Evolutionary conservation across 257 asterid species (phyloP).

Genomic region (Catharanthus roseus): DNA sequence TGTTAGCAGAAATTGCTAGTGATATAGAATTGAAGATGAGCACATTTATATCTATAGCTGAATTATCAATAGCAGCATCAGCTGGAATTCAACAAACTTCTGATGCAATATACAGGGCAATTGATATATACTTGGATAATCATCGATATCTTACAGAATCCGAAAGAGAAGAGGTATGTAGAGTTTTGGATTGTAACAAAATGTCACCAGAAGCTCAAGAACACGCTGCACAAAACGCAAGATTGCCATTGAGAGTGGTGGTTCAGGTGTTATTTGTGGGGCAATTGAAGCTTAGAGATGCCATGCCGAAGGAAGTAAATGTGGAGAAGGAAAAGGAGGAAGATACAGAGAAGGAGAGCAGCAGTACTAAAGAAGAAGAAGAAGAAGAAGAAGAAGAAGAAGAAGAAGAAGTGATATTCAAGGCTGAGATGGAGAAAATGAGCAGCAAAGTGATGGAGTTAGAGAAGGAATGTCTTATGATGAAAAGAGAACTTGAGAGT

Average conservation of each 20-base stretch:
- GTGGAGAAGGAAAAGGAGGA: constrained; percentile 26
- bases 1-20: constrained; percentile 55
- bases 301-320: constrained; percentile 27
- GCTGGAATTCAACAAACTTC: constrained; percentile 26
- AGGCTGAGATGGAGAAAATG: constrained; percentile 61
- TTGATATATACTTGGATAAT: constrained; percentile 60
- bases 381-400: constrained; percentile 29
- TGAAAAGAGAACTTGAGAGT: constrained; percentile 55
- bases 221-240: constrained; percentile 59
- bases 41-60: constrained; percentile 33
- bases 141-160: constrained; percentile 55
- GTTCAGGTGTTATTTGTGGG: constrained; percentile 57
- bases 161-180: constrained; percentile 59
- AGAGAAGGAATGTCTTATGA: constrained; percentile 48
- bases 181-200: constrained; percentile 47
- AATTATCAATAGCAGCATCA: constrained; percentile 44
- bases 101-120: constrained; percentile 67
- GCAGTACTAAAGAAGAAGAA: constrained; percentile 15
- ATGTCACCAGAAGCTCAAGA: constrained; percentile 58
- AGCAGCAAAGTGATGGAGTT: constrained; percentile 55
- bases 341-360: constrained; percentile 10
- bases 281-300: constrained; percentile 57
- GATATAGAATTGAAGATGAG: constrained; percentile 47
- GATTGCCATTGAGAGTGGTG: constrained; percentile 62
- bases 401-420: constrained; percentile 36